phyloP scores from a whole-genome alignment of 805 yeast genomes.

The Yarrowia keelungensis region DNA sequence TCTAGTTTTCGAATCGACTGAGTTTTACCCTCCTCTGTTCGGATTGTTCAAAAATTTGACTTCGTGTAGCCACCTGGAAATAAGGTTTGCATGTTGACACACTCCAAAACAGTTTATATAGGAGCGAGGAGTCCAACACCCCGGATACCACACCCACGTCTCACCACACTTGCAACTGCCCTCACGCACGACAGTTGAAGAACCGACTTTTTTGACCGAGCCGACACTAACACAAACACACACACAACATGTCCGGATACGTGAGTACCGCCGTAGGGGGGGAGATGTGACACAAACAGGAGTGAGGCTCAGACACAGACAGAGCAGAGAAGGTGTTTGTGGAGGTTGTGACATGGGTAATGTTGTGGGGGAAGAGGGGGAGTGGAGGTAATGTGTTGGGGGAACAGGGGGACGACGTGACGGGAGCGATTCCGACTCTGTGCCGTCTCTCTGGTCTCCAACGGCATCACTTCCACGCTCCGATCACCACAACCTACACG shows the following conservation, averaged over 20 bases:
- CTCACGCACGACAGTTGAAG: background rate
- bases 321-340: background rate
- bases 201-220: background rate
- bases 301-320: background rate
- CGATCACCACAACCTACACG: conserved; percentile 12
- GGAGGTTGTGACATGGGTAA: too few relatives aligned
- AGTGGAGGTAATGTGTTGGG: too few relatives aligned
- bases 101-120: conserved; percentile 7
- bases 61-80: background rate
- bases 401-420: too few relatives aligned
- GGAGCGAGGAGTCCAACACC: background rate
- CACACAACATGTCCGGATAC: conserved; percentile 28
- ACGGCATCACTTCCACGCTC: too few relatives aligned
- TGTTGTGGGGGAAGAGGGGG: too few relatives aligned
- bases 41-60: too few relatives aligned
- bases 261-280: background rate
- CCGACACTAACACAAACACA: conserved; percentile 1
- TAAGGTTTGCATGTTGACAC: conserved; percentile 19
- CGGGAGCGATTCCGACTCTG: too few relatives aligned
- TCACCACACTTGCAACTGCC: background rate
- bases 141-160: background rate
- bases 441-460: too few relatives aligned
- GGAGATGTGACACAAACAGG: background rate
- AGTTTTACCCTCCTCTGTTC: too few relatives aligned
- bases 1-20: too few relatives aligned